Evolutionary conservation across 208 protist genomes (phyloP), one percentile per base, ranked within the genome.

Genomic region (Tritrichomonas foetus): DNA sequence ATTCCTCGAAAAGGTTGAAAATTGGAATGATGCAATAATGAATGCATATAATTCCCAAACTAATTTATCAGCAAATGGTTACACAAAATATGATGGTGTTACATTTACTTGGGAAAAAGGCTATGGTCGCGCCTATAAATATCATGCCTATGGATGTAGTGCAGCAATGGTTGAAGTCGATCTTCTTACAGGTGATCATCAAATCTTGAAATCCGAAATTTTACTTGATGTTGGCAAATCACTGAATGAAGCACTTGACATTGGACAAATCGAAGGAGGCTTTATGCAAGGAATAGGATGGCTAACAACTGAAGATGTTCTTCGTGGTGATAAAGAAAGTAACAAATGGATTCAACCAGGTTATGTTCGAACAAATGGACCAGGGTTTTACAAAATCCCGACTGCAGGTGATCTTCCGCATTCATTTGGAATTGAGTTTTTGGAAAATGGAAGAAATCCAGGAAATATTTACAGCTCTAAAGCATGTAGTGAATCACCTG

Each of bases 401-500:
- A 80, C 94, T 9, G 94, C 94, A 33, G 94, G 95, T 82, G 97
- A 98, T 94, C 94, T 97, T 13, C 97, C 97, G 33, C 22, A 93
- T 13, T 84, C 95, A 41, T 89, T 95, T 33, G 78, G 72, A 64
- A n/a, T 41, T 3, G 22, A 49, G 9, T 69, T 94, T 5, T 30
- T 92, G 47, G 39, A 27, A 33, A 36, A 94, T 57, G 95, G 95
- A 33, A 95, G 97, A 13, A 55, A 93, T 41, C 39, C 89, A n/a
- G 55, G 33, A 16, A 44, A 57, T 61, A 93, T 95, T 69, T 69
- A 93, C 89, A 84, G 57, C 16, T 96, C 96, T 11, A 96, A 96
- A 92, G 95, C 95, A 27, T 74, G 97, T 57, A 97, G 97, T 64
- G 98, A 98, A 94, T 97, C 97, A 55, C 97, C 98, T 5, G 94